Percentiles rank a stretch among this genome's conserved stretches.
Evolutionary conservation across 169 alveolate species (phyloP).

Genomic region (Plasmodium vivax): DNA sequence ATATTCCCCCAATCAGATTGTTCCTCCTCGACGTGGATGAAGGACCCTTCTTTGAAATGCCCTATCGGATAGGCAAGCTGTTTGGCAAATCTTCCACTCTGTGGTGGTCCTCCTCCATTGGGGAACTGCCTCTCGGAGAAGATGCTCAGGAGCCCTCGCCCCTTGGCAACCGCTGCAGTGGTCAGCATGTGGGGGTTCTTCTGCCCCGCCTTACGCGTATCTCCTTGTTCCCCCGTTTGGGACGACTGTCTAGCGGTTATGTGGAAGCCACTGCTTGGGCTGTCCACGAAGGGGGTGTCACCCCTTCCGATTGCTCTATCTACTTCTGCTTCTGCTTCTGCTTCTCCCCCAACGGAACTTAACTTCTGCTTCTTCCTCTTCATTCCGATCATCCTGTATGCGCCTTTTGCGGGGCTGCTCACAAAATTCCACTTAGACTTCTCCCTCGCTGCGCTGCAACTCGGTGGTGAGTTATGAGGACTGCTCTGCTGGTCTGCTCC

Average conservation of each 20-base stretch:
- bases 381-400: conserved; percentile 29
- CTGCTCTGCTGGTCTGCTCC: background rate
- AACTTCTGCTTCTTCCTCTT: conserved; percentile 4
- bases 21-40: background rate
- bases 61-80: background rate
- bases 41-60: background rate
- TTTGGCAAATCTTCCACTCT: background rate
- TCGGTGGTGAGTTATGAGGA: background rate
- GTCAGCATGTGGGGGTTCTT: background rate
- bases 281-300: background rate
- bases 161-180: background rate
- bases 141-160: background rate
- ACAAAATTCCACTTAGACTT: conserved; percentile 12
- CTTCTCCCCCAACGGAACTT: background rate
- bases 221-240: background rate
- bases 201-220: background rate
- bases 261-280: background rate
- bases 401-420: background rate
- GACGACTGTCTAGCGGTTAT: background rate
- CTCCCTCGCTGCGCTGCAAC: background rate
- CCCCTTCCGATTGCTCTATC: background rate
- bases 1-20: background rate
- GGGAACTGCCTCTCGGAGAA: background rate
- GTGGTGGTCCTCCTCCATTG: background rate
- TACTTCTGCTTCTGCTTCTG: background rate